Base-by-base conservation (phyloP, 805 yeast genomes). In the Groenewaldozyma tartarivorans region DNA sequence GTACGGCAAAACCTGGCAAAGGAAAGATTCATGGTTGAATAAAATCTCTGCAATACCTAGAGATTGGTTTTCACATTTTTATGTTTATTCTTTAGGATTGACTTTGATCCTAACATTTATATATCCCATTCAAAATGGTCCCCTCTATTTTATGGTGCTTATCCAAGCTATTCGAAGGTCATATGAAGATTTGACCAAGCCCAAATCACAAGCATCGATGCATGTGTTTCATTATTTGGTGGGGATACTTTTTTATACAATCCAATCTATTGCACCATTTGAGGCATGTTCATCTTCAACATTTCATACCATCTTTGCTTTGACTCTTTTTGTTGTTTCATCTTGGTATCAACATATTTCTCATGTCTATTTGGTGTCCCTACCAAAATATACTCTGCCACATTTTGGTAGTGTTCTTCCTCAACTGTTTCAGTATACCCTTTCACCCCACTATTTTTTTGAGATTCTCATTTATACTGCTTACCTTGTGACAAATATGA, bases 391-490 rank as follows among this genome's bases (percentile, higher is more conserved):
- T 56, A 55, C 71, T 1, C 51, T 64, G 16, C 86, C 87, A 1
- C 39, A 41, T 0, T 51, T 55, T 33, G 65, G 74, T 0, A 9
- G 7, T 13, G 7, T 24, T 7, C 29, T 13, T 9, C 13, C 13
- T 7, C 7, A 24, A 13, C 48, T 69, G 38, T 71, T 74, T 50
- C 50, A 49, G 20, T 49, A 48, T 13, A 63, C 67, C 2, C 61
- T 74, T 3, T 74, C 79, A 46, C 79, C 85, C 0, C 87, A 80
- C 55, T 80, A 79, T 48, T 57, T 72, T 4, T 75, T 74, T 48
- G 88, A 80, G 52, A 58, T 77, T 4, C 35, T 64, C 20, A 62
- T 79, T 7, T 80, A 80, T 48, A 20, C 62, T 0, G 45, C 63
- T 0, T 26, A 60, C 1, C 44, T 44, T 17, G 4, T 44, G 7